phyloP scores from a whole-genome alignment of 257 asterid species.

The Penstemon eatonii region DNA sequence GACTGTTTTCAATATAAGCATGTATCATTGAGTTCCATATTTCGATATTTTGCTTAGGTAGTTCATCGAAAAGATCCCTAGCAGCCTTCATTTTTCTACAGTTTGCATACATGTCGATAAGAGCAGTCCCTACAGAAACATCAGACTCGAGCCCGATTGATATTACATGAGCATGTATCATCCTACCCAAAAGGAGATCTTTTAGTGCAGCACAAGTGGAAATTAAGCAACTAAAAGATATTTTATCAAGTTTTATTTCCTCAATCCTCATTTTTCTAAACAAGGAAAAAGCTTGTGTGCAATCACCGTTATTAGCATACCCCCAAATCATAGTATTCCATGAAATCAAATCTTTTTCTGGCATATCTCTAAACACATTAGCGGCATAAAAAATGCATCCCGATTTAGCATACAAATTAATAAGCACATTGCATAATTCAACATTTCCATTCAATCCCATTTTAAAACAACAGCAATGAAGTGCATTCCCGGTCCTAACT shows the following conservation, averaged over 20 bases:
- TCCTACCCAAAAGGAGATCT: conserved; percentile 37
- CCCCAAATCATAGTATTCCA: conserved; percentile 49
- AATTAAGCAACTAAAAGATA: conserved; percentile 46
- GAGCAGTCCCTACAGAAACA: conserved; percentile 43
- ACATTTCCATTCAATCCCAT: conserved; percentile 32
- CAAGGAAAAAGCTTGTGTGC: conserved; percentile 29
- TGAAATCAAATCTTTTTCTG: conserved; percentile 38
- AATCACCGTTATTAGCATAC: conserved; percentile 33
- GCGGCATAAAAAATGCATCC: conserved; percentile 39
- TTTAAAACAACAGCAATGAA: conserved; percentile 44
- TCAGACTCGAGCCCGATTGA: conserved; percentile 31
- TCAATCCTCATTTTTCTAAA: conserved; percentile 37
- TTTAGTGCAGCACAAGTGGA: conserved; percentile 34
- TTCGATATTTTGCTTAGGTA: conserved; percentile 39
- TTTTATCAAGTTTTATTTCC: conserved; percentile 36
- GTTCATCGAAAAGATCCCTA: conserved; percentile 40
- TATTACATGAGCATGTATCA: conserved; percentile 46
- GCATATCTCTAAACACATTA: conserved; percentile 32
- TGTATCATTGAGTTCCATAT: conserved; percentile 53
- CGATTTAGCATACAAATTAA: conserved; percentile 43
- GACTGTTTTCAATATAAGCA: conserved; percentile 37
- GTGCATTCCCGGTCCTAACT: conserved; percentile 30
- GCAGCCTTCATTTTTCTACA: conserved; percentile 36
- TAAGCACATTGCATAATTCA: conserved; percentile 46
- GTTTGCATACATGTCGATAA: conserved; percentile 43